Base-by-base conservation (phyloP, 331 rosid species). In the Malus hybrid region DNA sequence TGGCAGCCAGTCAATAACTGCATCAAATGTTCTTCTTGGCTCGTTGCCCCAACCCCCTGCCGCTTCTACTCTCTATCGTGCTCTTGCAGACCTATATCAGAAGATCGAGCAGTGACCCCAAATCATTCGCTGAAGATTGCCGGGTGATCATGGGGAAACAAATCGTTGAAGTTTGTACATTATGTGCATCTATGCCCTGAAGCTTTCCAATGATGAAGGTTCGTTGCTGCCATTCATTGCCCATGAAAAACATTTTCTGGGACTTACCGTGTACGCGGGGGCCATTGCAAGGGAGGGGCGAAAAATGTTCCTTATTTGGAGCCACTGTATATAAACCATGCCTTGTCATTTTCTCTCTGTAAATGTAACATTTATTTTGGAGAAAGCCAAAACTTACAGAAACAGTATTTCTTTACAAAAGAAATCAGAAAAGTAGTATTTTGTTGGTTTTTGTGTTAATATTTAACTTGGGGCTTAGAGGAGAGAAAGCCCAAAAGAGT, bases 1-100 rank as follows among this genome's bases (percentile, higher is more conserved):
- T 69, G 98, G 98, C 46, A 87, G 91, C 78, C 98, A 86, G 75
- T 92, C 96, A 20, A 39, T 95, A 72, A 75, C 83, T 72, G 88
- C 98, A 61, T n/a, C 91, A 10, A 93, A 95, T 76, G 77, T 92
- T 71, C 96, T 94, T 80, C 90, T 88, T 27, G 96, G 99, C 80
- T 83, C 93, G 1, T 69, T 95, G 86, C 99, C 99, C 18, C 86
- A 81, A 87, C 98, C 99, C 48, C 96, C 98, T 55, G 98, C 99
- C 16, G 98, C 97, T 7, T 85, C 91, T 76, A 77, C 81, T 76
- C 97, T 92, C 52, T 92, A 92, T 79, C 87, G 83, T 50, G 87
- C 93, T 64, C 99, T 95, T 73, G 68, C 83, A n/a, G 97, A 90
- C 76, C 84, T 92, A 34, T 85, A 90, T 85, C 80, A 79, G 77